These are phyloP conservation scores for Thalassiosira exigua DNA, from an alignment of 352 stramenopile species.

Conservation along the genomic window DNA sequence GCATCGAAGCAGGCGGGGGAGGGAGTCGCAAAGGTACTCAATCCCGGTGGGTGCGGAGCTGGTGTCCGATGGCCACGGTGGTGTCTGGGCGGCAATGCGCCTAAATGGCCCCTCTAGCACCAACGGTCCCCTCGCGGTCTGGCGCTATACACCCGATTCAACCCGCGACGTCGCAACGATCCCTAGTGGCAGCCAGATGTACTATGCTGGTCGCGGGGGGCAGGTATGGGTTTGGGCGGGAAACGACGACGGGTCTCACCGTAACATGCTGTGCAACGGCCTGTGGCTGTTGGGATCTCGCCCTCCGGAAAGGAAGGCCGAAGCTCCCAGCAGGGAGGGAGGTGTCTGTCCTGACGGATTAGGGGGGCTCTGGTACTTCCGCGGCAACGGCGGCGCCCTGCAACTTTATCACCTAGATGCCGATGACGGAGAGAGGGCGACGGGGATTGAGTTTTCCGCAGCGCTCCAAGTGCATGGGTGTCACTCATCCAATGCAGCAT, in stretches of 20 bases:
- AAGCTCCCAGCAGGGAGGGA: background rate
- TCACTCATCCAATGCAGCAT: slow-evolving; percentile 8
- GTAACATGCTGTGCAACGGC: background rate
- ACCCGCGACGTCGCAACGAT: background rate
- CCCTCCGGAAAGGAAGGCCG: background rate
- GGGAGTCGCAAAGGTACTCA: slow-evolving; percentile 15
- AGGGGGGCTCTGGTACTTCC: slow-evolving; percentile 25
- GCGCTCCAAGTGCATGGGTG: slow-evolving; percentile 9
- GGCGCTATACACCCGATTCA: background rate
- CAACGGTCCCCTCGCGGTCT: background rate
- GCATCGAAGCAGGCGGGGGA: background rate
- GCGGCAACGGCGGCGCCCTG: background rate
- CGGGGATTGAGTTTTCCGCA: background rate
- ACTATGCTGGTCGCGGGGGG: slow-evolving; percentile 6
- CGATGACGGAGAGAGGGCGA: background rate
- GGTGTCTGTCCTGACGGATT: slow-evolving; percentile 15
- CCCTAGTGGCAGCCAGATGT: slow-evolving; percentile 4
- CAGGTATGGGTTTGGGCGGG: slow-evolving; percentile 23
- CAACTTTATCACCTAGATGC: background rate
- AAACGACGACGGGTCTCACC: background rate
- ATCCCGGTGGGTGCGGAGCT: slow-evolving; percentile 7
- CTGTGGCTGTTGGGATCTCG: slow-evolving; percentile 19
- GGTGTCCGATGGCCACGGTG: slow-evolving; percentile 15
- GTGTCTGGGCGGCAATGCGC: slow-evolving; percentile 22
- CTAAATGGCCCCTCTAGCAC: background rate